Conservation (phyloP, 116 monocot genomes). For the Zostera marina region DNA sequence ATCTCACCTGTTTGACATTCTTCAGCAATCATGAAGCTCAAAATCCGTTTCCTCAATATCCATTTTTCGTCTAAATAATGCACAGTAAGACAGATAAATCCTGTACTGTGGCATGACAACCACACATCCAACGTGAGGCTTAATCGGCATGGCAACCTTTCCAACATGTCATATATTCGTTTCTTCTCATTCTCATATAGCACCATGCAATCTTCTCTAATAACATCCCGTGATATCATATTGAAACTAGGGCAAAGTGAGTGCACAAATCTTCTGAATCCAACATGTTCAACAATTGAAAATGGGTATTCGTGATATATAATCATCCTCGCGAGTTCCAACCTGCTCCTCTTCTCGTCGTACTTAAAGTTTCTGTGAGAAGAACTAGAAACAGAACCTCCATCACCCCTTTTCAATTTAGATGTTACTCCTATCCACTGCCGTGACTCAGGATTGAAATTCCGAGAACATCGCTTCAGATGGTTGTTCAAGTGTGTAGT, state of each 20-base stretch:
- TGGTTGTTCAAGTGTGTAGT: conserved; percentile 29
- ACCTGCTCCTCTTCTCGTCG: conserved; percentile 7
- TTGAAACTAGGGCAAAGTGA: conserved; percentile 22
- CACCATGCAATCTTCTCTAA: conserved; percentile 17
- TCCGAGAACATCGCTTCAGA: conserved; percentile 14
- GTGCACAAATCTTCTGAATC: conserved; percentile 28
- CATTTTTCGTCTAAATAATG: conserved; percentile 19
- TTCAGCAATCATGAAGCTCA: conserved; percentile 14
- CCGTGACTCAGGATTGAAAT: conserved; percentile 1
- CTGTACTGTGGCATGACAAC: conserved; percentile 9
- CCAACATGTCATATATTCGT: conserved; percentile 9
- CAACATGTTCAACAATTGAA: conserved; percentile 23
- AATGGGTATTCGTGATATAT: conserved; percentile 29
- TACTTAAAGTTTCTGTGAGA: conserved; percentile 6
- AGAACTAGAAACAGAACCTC: background rate
- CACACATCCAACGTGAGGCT: conserved; percentile 14
- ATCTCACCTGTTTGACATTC: conserved; percentile 2
- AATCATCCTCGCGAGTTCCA: conserved; percentile 22
- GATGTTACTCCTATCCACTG: background rate
- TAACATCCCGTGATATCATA: conserved; percentile 2
- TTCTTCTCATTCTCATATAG: conserved; percentile 25
- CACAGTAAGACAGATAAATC: conserved; percentile 8
- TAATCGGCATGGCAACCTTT: conserved; percentile 6
- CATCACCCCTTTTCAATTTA: conserved; percentile 2
- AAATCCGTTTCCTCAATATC: conserved; percentile 13